Base-by-base conservation (phyloP, 2,329 filamentous ascomycete genomes). In the Zalaria sp. region DNA sequence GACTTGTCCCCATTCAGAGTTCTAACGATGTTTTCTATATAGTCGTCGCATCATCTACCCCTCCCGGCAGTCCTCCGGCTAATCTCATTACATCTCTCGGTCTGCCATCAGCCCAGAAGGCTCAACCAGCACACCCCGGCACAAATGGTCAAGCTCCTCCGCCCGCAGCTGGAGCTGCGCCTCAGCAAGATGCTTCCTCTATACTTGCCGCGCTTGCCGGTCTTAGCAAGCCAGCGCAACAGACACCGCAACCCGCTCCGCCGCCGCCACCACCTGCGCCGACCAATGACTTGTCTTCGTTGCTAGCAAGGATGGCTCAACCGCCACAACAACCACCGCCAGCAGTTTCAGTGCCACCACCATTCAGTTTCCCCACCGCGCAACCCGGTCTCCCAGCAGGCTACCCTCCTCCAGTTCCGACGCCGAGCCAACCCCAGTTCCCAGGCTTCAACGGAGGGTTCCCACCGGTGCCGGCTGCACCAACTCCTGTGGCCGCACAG, bases 161-260 rank as follows among this genome's bases (percentile, higher is more conserved):
- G 25, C 41, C 44, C 28, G 43, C 46, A 36, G 45, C 51, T 27
- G 51, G 52, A 9, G 42, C 50, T 5, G 37, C 44, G 25, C 35
- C 31, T 9, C 38, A 27, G 25, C 44, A 51, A 35, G 56, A 61
- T 46, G 55, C 60, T 4, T 54, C 56, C 43, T 56, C 52, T 44
- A 55, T 62, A 29, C 46, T 61, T n/a, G 55, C 57, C 18, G 54
- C 56, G 5, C 51, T 61, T 9, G 54, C 56, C 10, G 52, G 51
- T 37, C 50, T 54, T 27, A 51, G 44, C 29, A 47, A 45, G 38
- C 48, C 47, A 38, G 46, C 39, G 5, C 38, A 38, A 26, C 35
- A 41, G 18, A 27, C 41, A 18, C 35, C 36, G 9, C 11, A 31
- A 9, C 39, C 46, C 9, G 40, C 43, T 5, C 40, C 41, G 25